Percentiles rank a stretch among this genome's conserved stretches.
These are phyloP conservation scores for Phlyctochytrium arcticum DNA, from an alignment of 192 early-diverging fungal genomes.

Conservation along the genomic window DNA sequence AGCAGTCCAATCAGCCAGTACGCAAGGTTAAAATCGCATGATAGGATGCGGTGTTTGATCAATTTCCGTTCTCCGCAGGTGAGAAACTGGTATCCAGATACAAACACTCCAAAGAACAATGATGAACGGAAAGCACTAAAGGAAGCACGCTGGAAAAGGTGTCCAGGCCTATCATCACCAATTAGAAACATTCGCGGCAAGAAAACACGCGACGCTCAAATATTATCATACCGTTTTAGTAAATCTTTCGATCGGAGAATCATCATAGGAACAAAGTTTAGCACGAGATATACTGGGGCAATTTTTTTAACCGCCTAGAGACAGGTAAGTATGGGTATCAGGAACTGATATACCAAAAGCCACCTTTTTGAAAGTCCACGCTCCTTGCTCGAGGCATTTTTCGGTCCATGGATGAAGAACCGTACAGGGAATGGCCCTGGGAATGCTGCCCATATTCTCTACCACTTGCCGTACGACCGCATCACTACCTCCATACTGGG, in stretches of 20 bases:
- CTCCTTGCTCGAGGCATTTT: conserved; percentile 24
- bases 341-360: background rate
- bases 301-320: conserved; percentile 35
- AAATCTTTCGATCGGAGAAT: conserved; percentile 54
- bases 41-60: conserved; percentile 26
- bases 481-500: background rate
- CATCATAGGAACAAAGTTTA: conserved; percentile 67
- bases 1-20: conserved; percentile 62
- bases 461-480: background rate
- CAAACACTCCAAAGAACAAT: conserved; percentile 60
- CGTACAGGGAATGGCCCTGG: conserved; percentile 53
- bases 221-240: conserved; percentile 9
- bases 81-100: conserved; percentile 55
- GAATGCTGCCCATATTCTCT: background rate
- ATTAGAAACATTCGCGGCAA: background rate
- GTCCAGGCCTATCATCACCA: conserved; percentile 37
- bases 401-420: conserved; percentile 30
- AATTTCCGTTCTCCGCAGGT: conserved; percentile 63
- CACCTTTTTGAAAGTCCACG: conserved; percentile 14
- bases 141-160: conserved; percentile 41
- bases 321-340: too few species aligned
- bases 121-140: conserved; percentile 56
- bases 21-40: conserved; percentile 49
- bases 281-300: conserved; percentile 62
- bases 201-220: too few species aligned